Conservation (phyloP, 1,139 yeast species). For the Hansenula lynferdii region DNA sequence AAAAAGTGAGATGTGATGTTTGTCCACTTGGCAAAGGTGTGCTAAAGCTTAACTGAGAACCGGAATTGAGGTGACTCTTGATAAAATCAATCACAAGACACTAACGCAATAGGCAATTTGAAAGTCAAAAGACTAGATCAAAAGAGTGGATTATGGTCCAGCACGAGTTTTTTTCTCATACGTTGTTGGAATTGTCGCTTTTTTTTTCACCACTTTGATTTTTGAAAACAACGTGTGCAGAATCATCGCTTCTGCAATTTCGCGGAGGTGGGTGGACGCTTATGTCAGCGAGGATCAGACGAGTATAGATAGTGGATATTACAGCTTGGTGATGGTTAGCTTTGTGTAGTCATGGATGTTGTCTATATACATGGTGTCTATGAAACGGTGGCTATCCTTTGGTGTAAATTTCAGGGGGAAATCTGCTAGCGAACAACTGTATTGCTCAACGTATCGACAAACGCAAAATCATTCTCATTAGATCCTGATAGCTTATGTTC, state of each 20-base stretch:
- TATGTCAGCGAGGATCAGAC: not conserved
- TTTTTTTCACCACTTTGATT: not conserved
- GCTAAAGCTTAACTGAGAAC: too few relatives aligned
- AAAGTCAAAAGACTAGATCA: slow-evolving; percentile 1
- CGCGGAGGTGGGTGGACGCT: not conserved
- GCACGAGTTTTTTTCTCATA: not conserved
- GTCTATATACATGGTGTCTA: not conserved
- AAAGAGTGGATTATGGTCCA: too few relatives aligned
- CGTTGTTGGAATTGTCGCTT: not conserved
- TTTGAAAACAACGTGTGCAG: not conserved
- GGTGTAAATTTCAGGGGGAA: not conserved
- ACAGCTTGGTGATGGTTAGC: too few relatives aligned
- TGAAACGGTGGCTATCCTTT: too few relatives aligned
- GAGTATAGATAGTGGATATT: too few relatives aligned
- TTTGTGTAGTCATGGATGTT: too few relatives aligned
- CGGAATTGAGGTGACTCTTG: too few relatives aligned
- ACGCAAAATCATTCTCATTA: slow-evolving; percentile 2
- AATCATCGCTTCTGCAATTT: not conserved
- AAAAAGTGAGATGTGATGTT: too few relatives aligned
- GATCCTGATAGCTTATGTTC: not conserved
- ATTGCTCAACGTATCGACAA: not conserved
- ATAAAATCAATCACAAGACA: too few relatives aligned
- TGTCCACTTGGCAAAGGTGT: too few relatives aligned
- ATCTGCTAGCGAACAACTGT: slow-evolving; percentile 1
- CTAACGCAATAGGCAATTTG: not conserved